phyloP scores from a whole-genome alignment of 768 basidiomycete genomes.

The Kwoniella bestiolae region DNA sequence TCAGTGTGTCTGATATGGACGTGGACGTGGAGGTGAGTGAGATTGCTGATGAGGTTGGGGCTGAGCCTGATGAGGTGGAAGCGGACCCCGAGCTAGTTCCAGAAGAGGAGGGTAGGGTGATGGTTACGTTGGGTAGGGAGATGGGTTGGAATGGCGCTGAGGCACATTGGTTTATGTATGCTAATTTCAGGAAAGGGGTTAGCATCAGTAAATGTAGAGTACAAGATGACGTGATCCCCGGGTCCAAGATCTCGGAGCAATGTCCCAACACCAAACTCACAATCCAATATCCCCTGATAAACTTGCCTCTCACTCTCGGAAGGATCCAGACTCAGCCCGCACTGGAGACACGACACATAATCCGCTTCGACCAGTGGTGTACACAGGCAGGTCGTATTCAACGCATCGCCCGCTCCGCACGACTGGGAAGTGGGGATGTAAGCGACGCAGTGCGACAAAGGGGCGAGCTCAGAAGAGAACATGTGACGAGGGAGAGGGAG shows the following conservation, averaged over 20 bases:
- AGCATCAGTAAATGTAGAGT: background rate
- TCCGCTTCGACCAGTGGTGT: background rate
- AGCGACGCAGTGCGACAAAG: background rate
- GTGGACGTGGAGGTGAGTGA: background rate
- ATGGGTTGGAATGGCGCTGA: slow-evolving; percentile 7
- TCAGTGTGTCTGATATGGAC: background rate
- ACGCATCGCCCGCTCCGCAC: slow-evolving; percentile 12
- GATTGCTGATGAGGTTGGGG: background rate
- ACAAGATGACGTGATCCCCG: background rate
- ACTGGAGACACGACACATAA: slow-evolving; percentile 12
- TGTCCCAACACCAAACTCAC: too few relatives aligned
- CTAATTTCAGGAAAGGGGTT: background rate
- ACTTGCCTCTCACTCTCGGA: background rate
- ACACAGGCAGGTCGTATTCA: slow-evolving; percentile 20
- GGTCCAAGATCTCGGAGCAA: too few relatives aligned
- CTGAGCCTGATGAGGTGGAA: slow-evolving; percentile 4
- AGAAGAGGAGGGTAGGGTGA: slow-evolving; percentile 13
- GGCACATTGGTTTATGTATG: slow-evolving; percentile 27
- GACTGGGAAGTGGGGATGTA: background rate
- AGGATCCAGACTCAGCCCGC: slow-evolving; percentile 12
- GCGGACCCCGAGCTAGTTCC: background rate
- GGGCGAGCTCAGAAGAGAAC: background rate
- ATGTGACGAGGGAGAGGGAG: too few relatives aligned
- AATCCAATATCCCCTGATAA: slow-evolving; percentile 15
- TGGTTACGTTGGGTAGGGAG: slow-evolving; percentile 22